Percentiles rank a stretch among this genome's conserved stretches.
These are phyloP conservation scores for Pleurotus sapidus DNA, from an alignment of 768 basidiomycete genomes.

Conservation along the genomic window DNA sequence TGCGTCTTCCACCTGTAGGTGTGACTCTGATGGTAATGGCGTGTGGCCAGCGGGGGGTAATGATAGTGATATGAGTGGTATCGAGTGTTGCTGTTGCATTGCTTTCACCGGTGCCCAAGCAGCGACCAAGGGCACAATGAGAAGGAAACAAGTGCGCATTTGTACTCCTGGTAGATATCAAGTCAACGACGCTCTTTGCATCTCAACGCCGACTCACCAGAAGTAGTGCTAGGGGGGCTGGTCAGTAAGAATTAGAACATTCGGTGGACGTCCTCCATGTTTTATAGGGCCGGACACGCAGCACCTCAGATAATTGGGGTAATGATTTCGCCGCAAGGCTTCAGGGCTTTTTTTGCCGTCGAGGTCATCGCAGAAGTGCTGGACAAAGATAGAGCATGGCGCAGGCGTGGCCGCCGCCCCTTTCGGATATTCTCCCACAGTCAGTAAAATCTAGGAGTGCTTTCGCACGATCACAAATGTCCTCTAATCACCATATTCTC, in stretches of 20 bases:
- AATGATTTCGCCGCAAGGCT: neutral
- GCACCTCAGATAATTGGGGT: too few relatives aligned
- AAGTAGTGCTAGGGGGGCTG: too few relatives aligned
- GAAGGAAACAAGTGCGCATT: too few relatives aligned
- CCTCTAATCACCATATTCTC: neutral
- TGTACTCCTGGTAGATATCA: too few relatives aligned
- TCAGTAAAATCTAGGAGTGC: neutral
- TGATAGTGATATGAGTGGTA: neutral
- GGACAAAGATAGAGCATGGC: neutral
- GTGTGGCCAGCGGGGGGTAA: neutral
- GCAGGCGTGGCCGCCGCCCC: neutral
- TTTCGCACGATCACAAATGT: neutral
- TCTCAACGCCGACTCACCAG: too few relatives aligned
- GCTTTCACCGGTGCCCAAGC: too few relatives aligned
- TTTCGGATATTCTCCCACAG: neutral
- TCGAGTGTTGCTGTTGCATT: neutral
- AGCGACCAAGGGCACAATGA: too few relatives aligned
- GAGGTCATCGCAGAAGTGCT: neutral
- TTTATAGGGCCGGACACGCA: too few relatives aligned
- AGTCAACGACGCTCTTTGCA: too few relatives aligned
- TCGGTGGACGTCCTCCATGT: too few relatives aligned
- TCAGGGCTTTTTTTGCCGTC: neutral
- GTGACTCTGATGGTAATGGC: neutral
- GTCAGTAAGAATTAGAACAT: too few relatives aligned
- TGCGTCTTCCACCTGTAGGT: neutral